Evolutionary conservation across 2,329 filamentous ascomycete genomes (phyloP).

Genomic region (Alternaria dauci): DNA sequence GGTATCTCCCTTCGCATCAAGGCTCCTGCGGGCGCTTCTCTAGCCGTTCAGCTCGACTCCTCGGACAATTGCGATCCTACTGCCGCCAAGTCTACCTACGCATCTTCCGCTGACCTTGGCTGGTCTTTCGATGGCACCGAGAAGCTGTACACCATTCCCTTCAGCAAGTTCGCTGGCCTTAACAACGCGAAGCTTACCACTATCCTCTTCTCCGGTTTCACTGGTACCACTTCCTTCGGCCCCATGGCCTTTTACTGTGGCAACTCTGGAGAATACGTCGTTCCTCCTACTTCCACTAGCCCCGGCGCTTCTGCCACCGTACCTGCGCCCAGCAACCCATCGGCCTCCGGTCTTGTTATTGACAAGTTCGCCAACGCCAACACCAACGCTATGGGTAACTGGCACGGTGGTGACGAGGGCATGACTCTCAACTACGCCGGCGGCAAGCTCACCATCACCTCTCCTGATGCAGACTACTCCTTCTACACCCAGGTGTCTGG

Average conservation of each 20-base stretch:
- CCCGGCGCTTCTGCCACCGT: constrained; percentile 58
- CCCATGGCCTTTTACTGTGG: constrained; percentile 69
- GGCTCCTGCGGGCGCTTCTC: constrained; percentile 60
- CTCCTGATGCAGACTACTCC: constrained; percentile 67
- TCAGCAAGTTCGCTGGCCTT: constrained; percentile 61
- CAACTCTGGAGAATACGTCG: constrained; percentile 60
- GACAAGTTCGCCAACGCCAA: constrained; percentile 65
- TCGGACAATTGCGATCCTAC: constrained; percentile 56
- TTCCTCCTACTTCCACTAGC: constrained; percentile 54
- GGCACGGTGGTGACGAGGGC: constrained; percentile 71
- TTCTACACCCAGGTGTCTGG: constrained; percentile 67
- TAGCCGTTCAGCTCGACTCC: constrained; percentile 62
- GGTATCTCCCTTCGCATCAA: constrained; percentile 66
- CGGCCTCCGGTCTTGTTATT: constrained; percentile 61
- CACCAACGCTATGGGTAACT: constrained; percentile 68
- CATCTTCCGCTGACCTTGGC: constrained; percentile 60
- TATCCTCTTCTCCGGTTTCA: constrained; percentile 61
- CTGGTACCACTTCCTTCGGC: constrained; percentile 60
- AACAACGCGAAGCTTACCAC: constrained; percentile 63
- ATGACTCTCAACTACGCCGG: constrained; percentile 62
- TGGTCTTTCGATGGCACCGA: constrained; percentile 69
- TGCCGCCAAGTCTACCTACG: constrained; percentile 45
- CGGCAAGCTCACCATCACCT: constrained; percentile 64
- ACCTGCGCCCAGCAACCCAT: constrained; percentile 59
- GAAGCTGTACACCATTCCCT: constrained; percentile 66